Base-by-base conservation (phyloP, 768 basidiomycete genomes). In the Tylopilus intermedius region DNA sequence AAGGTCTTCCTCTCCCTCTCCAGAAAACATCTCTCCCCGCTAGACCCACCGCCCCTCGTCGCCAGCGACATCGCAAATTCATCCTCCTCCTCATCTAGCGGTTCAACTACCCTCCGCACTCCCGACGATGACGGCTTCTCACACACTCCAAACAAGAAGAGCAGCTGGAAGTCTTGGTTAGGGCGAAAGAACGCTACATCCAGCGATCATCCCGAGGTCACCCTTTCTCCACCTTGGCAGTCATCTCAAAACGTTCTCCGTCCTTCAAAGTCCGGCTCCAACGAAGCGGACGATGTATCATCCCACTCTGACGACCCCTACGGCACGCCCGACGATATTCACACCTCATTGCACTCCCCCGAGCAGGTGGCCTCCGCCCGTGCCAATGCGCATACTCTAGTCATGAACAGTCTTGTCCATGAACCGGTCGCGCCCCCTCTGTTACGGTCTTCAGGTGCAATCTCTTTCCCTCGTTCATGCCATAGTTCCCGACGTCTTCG, bases 31-130 rank as follows among this genome's bases (percentile, higher is more conserved):
- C 38, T 45, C 38, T 35, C 62, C 37, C 39, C 54, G 18, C 38
- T 42, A 27, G 61, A 53, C 53, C 59, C 58, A 26, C 63, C 62
- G 26, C 54, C 59, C 32, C 61, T 71, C 47, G 49, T 64, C 26
- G 53, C 62, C 43, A 58, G 56, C 30, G 60, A 77, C 63, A 73
- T 70, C 42, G 69, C 72, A 13, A 71, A 74, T 45, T 83, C 83
- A 5, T 76, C 80, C 9, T 83, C 84, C 5, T 86, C 84, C n/a
- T 78, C 76, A 30, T 80, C 79, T 39, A 81, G 79, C 38, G 78
- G 76, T 27, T 82, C 78, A 21, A 71, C 73, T 53, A 67, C 66
- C 54, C 66, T 82, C 35, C 81, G 76, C 51, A 84, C 83, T 7
- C 82, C 84, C 42, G 81, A 81, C 61, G 84, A 86, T 49, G 79